A percentile compares a stretch with the other conserved stretches of the same genome.
These are phyloP conservation scores for Claviceps sp. DNA, from an alignment of 2,329 filamentous ascomycete species.

Conservation along the genomic window DNA sequence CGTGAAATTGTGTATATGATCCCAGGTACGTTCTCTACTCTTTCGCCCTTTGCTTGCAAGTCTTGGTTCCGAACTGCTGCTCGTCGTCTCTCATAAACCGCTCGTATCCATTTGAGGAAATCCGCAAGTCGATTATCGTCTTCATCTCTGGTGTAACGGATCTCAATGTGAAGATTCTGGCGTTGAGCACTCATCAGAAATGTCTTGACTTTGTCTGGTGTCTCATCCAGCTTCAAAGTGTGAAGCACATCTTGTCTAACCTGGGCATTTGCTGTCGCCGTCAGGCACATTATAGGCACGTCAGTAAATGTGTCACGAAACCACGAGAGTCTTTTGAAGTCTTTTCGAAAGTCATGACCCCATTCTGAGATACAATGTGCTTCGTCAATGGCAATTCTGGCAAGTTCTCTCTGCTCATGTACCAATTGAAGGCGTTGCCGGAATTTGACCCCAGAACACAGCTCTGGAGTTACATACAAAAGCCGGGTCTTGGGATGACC, in stretches of 20 bases:
- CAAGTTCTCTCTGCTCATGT: conserved; percentile 70
- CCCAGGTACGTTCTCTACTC: conserved; percentile 53
- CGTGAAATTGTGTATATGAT: conserved; percentile 71
- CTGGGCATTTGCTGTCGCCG: conserved; percentile 72
- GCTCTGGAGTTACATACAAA: conserved; percentile 87
- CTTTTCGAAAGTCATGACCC: conserved; percentile 93
- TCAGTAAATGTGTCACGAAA: conserved; percentile 71
- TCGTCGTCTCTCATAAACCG: conserved; percentile 57
- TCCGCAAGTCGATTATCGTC: conserved; percentile 58
- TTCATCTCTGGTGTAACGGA: conserved; percentile 69
- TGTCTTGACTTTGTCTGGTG: conserved; percentile 45
- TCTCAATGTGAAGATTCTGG: conserved; percentile 80
- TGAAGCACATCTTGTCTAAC: conserved; percentile 74
- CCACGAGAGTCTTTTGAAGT: conserved; percentile 78
- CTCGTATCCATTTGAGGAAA: conserved; percentile 63
- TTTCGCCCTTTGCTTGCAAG: conserved; percentile 38
- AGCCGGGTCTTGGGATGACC: conserved; percentile 74
- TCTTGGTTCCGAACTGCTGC: conserved; percentile 44
- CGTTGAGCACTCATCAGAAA: conserved; percentile 78
- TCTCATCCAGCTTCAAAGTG: conserved; percentile 53
- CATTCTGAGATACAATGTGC: conserved; percentile 97
- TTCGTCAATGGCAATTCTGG: conserved; percentile 80
- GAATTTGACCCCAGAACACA: conserved; percentile 67
- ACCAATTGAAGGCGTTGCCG: conserved; percentile 61
- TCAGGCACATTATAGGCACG: conserved; percentile 85